phyloP scores from a whole-genome alignment of 2,329 filamentous ascomycete species.

The Exophiala xenobiotica region DNA sequence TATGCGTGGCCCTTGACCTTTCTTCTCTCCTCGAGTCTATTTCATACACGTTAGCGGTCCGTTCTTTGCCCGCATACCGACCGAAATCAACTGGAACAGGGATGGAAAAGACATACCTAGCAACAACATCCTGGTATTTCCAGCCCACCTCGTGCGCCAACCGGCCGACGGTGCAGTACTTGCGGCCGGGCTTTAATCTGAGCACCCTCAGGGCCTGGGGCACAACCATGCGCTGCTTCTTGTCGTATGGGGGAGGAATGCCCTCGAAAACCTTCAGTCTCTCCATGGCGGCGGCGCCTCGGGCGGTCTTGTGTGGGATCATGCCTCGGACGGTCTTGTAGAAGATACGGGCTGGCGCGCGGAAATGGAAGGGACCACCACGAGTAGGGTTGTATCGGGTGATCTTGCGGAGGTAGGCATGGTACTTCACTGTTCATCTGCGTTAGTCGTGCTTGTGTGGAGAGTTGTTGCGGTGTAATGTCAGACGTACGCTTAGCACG shows the following conservation, averaged over 20 bases:
- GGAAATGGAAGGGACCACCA: constrained; percentile 99
- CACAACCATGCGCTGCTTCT: constrained; percentile 99
- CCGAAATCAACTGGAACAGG: neutral
- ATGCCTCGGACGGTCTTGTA: constrained; percentile 99
- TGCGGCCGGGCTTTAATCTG: constrained; percentile 96
- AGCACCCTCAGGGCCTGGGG: constrained; percentile 96
- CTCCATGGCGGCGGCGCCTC: constrained; percentile 93
- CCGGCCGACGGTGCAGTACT: constrained; percentile 99
- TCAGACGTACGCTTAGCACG: constrained; percentile 85
- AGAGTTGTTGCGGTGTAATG: neutral
- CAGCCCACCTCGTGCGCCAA: constrained; percentile 99
- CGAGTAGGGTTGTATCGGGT: constrained; percentile 99
- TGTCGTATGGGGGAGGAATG: constrained; percentile 98
- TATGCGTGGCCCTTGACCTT: constrained; percentile 99
- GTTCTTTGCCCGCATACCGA: constrained; percentile 2
- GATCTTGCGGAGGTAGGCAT: constrained; percentile 99
- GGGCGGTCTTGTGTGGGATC: constrained; percentile 99
- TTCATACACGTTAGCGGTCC: constrained; percentile 8
- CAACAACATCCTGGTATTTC: constrained; percentile 99
- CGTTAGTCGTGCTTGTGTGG: constrained; percentile 25
- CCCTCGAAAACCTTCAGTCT: constrained; percentile 99
- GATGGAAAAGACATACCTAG: constrained; percentile 66
- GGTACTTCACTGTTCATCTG: constrained; percentile 87
- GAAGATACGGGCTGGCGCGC: constrained; percentile 98
- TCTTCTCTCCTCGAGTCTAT: constrained; percentile 96